Evolutionary conservation across 2,329 filamentous ascomycete genomes (phyloP).

Genomic region (Exophiala phaeomuriformis): DNA sequence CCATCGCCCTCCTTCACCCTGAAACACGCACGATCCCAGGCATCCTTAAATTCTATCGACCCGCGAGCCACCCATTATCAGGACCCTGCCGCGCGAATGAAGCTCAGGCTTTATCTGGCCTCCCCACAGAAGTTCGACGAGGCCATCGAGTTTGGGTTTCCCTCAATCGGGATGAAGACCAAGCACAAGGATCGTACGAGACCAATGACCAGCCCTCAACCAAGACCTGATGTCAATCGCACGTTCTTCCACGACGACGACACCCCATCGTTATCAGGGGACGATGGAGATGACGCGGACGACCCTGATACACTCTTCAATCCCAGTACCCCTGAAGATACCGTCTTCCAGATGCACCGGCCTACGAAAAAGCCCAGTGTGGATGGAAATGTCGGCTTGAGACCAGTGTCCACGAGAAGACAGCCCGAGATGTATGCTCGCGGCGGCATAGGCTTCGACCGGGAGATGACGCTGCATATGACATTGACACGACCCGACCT

Average conservation of each 20-base stretch:
- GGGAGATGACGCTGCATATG: constrained; percentile 96
- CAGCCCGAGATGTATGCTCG: constrained; percentile 40
- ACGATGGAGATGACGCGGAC: constrained; percentile 27
- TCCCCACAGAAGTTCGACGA: constrained; percentile 95
- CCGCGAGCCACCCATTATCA: constrained; percentile 74
- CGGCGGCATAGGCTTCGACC: constrained; percentile 48
- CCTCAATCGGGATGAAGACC: constrained; percentile 38
- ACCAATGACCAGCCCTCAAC: constrained; percentile 33
- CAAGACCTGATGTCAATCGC: constrained; percentile 41
- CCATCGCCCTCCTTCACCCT: constrained; percentile 33
- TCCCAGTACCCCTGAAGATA: constrained; percentile 27
- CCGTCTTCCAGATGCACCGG: constrained; percentile 22
- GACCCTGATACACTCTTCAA: constrained; percentile 24
- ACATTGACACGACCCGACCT: constrained; percentile 86
- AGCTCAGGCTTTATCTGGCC: constrained; percentile 75
- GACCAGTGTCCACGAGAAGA: constrained; percentile 19
- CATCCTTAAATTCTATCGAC: constrained; percentile 53
- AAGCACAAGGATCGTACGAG: constrained; percentile 9
- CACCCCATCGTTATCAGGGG: constrained; percentile 38
- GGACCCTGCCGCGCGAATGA: constrained; percentile 79
- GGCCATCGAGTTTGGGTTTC: constrained; percentile 88
- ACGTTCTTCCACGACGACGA: constrained; percentile 48
- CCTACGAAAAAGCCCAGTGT: constrained; percentile 16
- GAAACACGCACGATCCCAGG: constrained; percentile 30
- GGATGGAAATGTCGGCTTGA: constrained; percentile 8